A percentile compares a stretch with the other conserved stretches of the same genome.
Conservation (phyloP, 305 asterid species). For the Ajuga reptans region DNA sequence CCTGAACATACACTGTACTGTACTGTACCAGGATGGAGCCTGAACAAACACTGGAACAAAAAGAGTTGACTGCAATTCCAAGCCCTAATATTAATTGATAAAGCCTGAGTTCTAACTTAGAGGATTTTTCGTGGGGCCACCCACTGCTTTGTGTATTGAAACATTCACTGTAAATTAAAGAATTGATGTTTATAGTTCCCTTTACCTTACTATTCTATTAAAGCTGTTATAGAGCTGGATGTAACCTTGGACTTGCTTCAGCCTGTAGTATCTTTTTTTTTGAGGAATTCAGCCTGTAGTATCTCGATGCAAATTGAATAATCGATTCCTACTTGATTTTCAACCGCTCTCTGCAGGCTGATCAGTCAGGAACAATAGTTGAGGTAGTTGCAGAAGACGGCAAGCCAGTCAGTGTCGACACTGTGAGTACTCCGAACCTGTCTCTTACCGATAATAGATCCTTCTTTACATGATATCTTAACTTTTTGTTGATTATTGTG, state of each 20-base stretch:
- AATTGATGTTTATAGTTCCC: background rate
- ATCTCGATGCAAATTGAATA: background rate
- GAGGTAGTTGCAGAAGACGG: constrained; percentile 68
- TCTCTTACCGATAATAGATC: background rate
- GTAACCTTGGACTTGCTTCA: background rate
- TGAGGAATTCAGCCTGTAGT: background rate
- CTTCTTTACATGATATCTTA: constrained; percentile 4
- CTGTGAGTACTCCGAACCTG: constrained; percentile 39
- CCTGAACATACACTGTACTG: too few species aligned
- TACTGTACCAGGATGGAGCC: too few species aligned
- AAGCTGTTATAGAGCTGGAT: background rate
- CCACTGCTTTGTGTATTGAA: background rate
- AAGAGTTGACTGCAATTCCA: background rate
- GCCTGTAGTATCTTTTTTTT: background rate
- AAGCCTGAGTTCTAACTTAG: background rate
- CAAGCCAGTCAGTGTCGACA: constrained; percentile 71
- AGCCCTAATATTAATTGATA: background rate
- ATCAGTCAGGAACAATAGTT: constrained; percentile 64
- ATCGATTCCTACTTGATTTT: background rate
- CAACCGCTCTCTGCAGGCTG: constrained; percentile 40
- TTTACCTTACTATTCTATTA: background rate
- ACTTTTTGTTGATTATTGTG: constrained; percentile 11
- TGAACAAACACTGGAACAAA: too few species aligned
- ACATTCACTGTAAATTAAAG: background rate
- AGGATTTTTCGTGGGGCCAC: background rate